Conservation (phyloP, 2,329 filamentous ascomycete species). For the Aspergillus quadrilineatus region DNA sequence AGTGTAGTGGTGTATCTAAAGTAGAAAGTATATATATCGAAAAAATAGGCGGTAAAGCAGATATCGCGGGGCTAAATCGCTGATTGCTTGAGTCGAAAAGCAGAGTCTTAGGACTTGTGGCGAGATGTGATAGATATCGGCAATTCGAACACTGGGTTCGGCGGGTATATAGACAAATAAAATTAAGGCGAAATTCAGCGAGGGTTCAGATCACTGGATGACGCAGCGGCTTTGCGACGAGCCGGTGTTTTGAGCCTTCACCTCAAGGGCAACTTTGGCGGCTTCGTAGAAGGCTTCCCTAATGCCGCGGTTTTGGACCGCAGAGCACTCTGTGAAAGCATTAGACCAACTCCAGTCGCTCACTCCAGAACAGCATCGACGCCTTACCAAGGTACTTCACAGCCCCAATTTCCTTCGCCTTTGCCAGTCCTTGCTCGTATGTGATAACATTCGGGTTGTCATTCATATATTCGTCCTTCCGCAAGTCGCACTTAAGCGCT, state of each 20-base stretch:
- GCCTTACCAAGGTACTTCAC: conserved; percentile 76
- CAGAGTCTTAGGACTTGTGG: neutral
- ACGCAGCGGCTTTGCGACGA: conserved; percentile 34
- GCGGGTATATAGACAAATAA: conserved; percentile 20
- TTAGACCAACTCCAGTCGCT: neutral
- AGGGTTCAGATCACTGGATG: conserved; percentile 30
- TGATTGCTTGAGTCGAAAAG: conserved; percentile 7
- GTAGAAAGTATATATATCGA: conserved; percentile 20
- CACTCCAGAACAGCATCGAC: conserved; percentile 17
- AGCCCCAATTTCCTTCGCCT: conserved; percentile 87
- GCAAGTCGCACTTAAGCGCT: conserved; percentile 92
- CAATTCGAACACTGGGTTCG: neutral
- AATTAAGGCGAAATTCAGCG: conserved; percentile 5
- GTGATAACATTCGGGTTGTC: conserved; percentile 68
- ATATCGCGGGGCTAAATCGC: conserved; percentile 14
- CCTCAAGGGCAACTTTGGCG: conserved; percentile 78
- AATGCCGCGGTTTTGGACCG: conserved; percentile 95
- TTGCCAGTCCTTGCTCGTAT: conserved; percentile 88
- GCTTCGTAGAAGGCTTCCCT: conserved; percentile 99
- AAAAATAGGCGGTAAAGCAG: conserved; percentile 9
- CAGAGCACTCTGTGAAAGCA: conserved; percentile 74
- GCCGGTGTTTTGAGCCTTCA: conserved; percentile 42
- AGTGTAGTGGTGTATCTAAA: conserved; percentile 15
- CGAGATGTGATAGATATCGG: neutral
- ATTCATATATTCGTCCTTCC: conserved; percentile 73